These are phyloP conservation scores for Porphyrellus sp. DNA, from an alignment of 1,284 basidiomycete genomes.

Conservation along the genomic window DNA sequence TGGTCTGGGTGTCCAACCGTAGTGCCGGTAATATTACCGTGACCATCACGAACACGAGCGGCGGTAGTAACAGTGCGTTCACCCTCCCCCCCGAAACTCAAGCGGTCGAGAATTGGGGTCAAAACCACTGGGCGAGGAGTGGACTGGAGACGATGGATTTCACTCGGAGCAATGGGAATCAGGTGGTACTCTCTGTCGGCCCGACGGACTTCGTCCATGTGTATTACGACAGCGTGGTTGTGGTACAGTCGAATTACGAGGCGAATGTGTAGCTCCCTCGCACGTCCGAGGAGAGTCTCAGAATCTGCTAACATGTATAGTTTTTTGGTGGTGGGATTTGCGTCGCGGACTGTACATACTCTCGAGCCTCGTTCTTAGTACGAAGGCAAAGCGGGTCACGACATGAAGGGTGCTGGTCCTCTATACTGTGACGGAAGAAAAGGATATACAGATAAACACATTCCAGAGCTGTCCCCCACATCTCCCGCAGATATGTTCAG, in stretches of 20 bases:
- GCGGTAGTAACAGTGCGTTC: background rate
- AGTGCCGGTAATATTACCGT: background rate
- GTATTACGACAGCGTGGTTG: conserved; percentile 10
- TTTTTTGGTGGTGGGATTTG: no score
- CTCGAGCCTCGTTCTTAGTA: no score
- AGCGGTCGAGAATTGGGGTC: background rate
- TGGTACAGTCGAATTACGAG: no score
- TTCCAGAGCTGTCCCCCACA: no score
- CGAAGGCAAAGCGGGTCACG: no score
- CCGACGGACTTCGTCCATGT: conserved; percentile 15
- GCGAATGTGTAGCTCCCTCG: conserved; percentile 6
- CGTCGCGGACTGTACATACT: no score
- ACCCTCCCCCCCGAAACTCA: background rate
- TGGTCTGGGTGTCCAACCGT: conserved; percentile 23
- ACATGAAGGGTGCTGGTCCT: no score
- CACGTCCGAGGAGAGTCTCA: no score
- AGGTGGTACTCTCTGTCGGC: conserved; percentile 6
- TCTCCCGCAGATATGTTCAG: no score
- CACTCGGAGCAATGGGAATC: conserved; percentile 7
- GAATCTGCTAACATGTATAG: no score
- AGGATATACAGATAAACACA: no score
- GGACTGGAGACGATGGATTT: conserved; percentile 11
- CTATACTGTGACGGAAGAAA: no score
- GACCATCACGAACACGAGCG: conserved; percentile 7
- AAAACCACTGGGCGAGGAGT: conserved; percentile 13